These are phyloP conservation scores for Xylariales sp. DNA, from an alignment of 2,329 filamentous ascomycete genomes.

Conservation along the genomic window DNA sequence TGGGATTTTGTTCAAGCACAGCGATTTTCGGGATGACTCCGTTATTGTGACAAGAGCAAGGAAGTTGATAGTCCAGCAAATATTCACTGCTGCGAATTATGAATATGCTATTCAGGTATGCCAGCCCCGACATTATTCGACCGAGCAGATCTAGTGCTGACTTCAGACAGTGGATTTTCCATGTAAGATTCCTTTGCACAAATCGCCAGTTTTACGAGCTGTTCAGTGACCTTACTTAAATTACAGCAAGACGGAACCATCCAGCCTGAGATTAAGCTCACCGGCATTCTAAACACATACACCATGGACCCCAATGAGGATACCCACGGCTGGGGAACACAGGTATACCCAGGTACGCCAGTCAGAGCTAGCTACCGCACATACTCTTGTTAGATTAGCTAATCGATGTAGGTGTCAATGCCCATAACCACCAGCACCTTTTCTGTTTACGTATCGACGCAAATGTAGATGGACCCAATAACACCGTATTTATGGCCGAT, in stretches of 20 bases:
- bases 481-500: slow-evolving; percentile 88
- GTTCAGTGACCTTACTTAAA: slow-evolving; percentile 37
- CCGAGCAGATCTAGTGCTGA: slow-evolving; percentile 53
- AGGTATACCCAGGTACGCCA: slow-evolving; percentile 77
- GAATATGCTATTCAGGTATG: slow-evolving; percentile 74
- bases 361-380: slow-evolving; percentile 1
- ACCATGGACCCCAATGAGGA: slow-evolving; percentile 83
- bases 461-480: slow-evolving; percentile 85
- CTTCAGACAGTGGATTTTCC: slow-evolving; percentile 83
- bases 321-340: slow-evolving; percentile 86
- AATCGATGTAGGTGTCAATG: slow-evolving; percentile 74
- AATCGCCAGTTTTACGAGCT: not conserved
- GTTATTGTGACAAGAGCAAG: slow-evolving; percentile 86
- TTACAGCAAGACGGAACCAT: slow-evolving; percentile 83
- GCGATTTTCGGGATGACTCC: slow-evolving; percentile 91
- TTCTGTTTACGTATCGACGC: slow-evolving; percentile 91
- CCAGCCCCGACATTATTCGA: not conserved
- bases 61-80: slow-evolving; percentile 88
- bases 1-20: slow-evolving; percentile 94
- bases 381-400: slow-evolving; percentile 28
- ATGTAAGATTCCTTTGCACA: slow-evolving; percentile 53
- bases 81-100: slow-evolving; percentile 96
- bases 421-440: slow-evolving; percentile 95
- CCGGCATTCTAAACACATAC: slow-evolving; percentile 93
- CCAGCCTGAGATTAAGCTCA: slow-evolving; percentile 91